Base-by-base conservation (phyloP, 441 rosid genomes). In the Daphne laureola region DNA sequence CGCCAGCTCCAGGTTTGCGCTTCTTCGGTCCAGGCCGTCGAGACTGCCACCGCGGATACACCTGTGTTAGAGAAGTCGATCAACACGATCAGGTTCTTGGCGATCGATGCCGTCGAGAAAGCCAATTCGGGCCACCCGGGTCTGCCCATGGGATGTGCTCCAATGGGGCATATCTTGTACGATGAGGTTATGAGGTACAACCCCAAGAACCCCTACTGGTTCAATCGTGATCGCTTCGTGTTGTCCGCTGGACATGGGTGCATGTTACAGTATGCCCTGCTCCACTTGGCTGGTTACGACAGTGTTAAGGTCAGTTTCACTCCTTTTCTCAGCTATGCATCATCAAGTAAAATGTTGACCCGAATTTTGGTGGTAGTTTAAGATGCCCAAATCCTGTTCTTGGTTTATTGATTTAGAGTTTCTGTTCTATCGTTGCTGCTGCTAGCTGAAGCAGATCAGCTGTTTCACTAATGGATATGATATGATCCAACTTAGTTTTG, bases 71-170 rank as follows among this genome's bases (percentile, higher is more conserved):
- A 90, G 57, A 88, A 87, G 67, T 94, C 99, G 51, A 49, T 94
- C 43, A 90, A 94, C 66, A 69, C 96, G 48, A 94, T 94, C 46
- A 67, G 99, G 69, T 94, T 94, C 72, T 67, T 94, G 46, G 84
- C 98, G 0, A 66, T 94, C 44, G 99, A 94, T 59, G 96, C 99
- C 4, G 99, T 94, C 13, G 98, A 94, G 80, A 94, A 87, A 78
- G 99, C 99, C 2, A 94, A 94, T 51, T 94, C 98, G 8, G 99
- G 99, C 3, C 99, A 94, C 65, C 99, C 99, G 12, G 98, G 99
- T 13, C 74, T 94, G 58, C 99, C 99, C 43, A 94, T 94, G 99
- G 99, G 99, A 0, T 94, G 98, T 71, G 98, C 99, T 42, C 99
- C 99, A 17, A 67, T 90, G 82, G 96, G 96, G 26, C 98, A 94